A percentile compares a stretch with the other conserved stretches of the same genome.
These are phyloP conservation scores for Porpolomopsis calyptriformis DNA, from an alignment of 768 basidiomycete genomes.

Conservation along the genomic window DNA sequence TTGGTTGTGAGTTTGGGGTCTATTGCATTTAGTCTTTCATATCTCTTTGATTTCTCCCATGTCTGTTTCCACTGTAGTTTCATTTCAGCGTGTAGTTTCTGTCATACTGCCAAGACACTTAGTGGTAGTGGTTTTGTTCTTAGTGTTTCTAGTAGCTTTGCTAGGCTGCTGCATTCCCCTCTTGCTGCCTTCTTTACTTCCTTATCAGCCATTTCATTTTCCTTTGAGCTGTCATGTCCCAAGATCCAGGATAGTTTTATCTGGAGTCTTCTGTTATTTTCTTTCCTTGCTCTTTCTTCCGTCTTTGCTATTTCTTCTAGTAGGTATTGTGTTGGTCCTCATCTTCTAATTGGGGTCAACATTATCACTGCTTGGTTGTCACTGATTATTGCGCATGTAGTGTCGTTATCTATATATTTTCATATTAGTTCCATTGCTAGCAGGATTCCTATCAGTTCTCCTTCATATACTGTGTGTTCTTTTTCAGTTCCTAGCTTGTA, in stretches of 20 bases:
- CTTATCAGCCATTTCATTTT: conserved; percentile 18
- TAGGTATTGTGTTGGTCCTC: conserved; percentile 4
- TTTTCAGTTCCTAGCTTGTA: conserved; percentile 13
- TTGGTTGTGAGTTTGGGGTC: not conserved
- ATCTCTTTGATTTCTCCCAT: not conserved
- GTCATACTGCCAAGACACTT: conserved; percentile 2
- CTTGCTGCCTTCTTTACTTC: conserved; percentile 16
- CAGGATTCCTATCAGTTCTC: conserved; percentile 19
- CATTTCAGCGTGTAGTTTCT: not conserved
- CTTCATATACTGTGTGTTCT: conserved; percentile 22
- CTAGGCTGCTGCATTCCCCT: not conserved
- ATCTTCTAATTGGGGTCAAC: not conserved
- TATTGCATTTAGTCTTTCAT: not conserved
- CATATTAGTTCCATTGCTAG: conserved; percentile 19
- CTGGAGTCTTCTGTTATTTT: not conserved
- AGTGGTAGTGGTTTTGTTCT: not conserved
- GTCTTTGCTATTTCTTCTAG: conserved; percentile 1
- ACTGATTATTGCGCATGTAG: not conserved
- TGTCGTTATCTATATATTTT: conserved; percentile 1
- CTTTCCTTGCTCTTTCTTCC: not conserved
- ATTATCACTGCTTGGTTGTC: conserved; percentile 14
- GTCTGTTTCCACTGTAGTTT: not conserved
- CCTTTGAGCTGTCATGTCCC: conserved; percentile 17
- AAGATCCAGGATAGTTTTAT: conserved; percentile 15
- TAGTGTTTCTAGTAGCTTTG: not conserved